Base-by-base conservation (phyloP, 495 filamentous ascomycete species). In the Amphirosellinia nigrospora region DNA sequence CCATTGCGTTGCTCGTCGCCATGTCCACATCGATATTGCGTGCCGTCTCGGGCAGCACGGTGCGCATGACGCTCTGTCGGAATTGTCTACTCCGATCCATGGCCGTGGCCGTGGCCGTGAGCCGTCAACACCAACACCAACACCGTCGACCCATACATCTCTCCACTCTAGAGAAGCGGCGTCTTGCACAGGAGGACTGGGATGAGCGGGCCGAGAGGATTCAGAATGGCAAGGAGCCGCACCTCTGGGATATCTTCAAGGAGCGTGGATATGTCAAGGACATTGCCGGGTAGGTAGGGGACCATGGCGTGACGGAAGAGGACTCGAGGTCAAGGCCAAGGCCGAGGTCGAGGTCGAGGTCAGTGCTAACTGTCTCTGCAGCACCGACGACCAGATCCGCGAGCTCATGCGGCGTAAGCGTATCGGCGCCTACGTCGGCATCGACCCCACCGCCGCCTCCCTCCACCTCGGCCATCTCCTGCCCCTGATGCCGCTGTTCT, bases 401-500 rank as follows among this genome's bases (percentile, higher is more conserved):
- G 83, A 84, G 59, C 77, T 96, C 11, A 87, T 98, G 79, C 90
- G 86, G 8, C 78, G 83, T 43, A 91, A 90, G 75, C 85, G 91
- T 68, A 86, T 92, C 65, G 92, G 92, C 38, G 89, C 89, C 61
- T 99, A 99, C 76, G 91, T 92, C 46, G 96, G 96, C 68, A 86
- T 99, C 59, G 96, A 99, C 74, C 94, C 96, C 15, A 98, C 96
- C 0, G 96, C 95, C 4, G 86, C 88, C 32, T 97, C 94, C 5
- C 82, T 98, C 72, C 96, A 99, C 77, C 84, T 98, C 65, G 96
- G 96, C 38, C 94, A 99, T 79, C 88, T 99, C 66, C 81, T 98
- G 11, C 95, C 96, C 10, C 85, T 98, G 50, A 98, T 99, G 96
- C 89, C 93, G 0, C 80, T 98, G 34, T 95, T 94, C 69, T 98